Evolutionary conservation across 345 rosid genomes (phyloP), one percentile per base, ranked within the genome.

Genomic region (Schrenkiella parvula): DNA sequence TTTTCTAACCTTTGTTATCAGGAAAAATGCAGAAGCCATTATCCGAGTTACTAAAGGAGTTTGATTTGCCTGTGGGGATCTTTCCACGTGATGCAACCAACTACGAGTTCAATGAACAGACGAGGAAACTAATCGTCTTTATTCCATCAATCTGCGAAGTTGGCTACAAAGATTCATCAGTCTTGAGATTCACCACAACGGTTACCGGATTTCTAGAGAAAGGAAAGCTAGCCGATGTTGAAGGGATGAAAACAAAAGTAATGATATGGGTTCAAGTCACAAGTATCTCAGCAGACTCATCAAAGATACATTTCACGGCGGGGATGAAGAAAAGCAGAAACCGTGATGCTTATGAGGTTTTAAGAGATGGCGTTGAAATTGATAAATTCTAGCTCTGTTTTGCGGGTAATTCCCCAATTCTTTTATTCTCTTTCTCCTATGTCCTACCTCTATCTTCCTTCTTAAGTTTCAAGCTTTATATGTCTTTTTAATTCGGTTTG

Each of bases 181-280:
- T 77, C 41, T 52, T 95, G 70, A 80, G 97, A 69, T 95, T 91
- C 80, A 93, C 96, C 3, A 80, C 89, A 0, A 86, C 95, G 0
- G 95, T 95, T 47, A 95, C 91, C 13, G 93, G 87, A 6, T 86
- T 66, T 19, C 81, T 95, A 6, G 71, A 70, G 52, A 85, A 86
- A 70, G 96, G 95, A 50, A 95, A 87, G 85, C 87, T 95, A 47
- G 80, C 83, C 0, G 80, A 82, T 4, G 85, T 91, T 10, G 99
- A 95, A 80, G 97, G 99, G 64, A 83, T 91, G 90, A 95, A 95
- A 83, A 95, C 97, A 10, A 91, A 95, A 83, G 90, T 87, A 23
- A 84, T 95, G 2, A 93, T 95, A 4, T 95, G 97, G 96, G 96
- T 89, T 44, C 88, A 95, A 82, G 87, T 95, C 70, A 89, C 99